Evolutionary conservation across 106 monocot genomes (phyloP).

Genomic region (Platanthera guangdongensis): DNA sequence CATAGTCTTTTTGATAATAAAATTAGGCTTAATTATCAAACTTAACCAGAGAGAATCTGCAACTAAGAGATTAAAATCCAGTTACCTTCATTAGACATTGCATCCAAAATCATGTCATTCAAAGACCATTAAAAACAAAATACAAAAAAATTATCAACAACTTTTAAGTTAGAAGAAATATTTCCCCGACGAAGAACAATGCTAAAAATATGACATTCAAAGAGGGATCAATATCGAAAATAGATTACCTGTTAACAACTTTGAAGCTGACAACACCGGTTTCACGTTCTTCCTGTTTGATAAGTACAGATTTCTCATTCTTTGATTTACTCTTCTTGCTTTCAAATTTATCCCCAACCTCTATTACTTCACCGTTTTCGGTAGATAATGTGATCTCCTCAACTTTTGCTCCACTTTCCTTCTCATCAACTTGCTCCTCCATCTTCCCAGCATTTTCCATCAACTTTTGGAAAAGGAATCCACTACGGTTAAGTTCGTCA

Average conservation of each 20-base stretch:
- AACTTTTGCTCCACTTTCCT: conserved; percentile 21
- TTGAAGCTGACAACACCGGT: conserved; percentile 81
- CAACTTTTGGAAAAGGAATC: conserved; percentile 74
- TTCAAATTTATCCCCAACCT: conserved; percentile 19
- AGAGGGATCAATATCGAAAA: background rate
- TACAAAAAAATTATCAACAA: background rate
- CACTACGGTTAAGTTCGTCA: conserved; percentile 71
- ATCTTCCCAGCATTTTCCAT: conserved; percentile 99
- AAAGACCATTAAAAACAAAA: background rate
- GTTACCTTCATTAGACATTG: background rate
- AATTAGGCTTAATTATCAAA: conserved; percentile 2
- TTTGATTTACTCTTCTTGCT: conserved; percentile 36
- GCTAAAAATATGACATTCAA: no score
- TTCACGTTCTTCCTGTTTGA: conserved; percentile 93
- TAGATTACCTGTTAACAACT: conserved; percentile 55
- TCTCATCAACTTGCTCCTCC: conserved; percentile 75
- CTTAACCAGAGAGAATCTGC: background rate
- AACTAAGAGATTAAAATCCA: background rate
- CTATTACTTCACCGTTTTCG: conserved; percentile 33
- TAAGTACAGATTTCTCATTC: conserved; percentile 68
- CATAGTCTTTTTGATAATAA: background rate
- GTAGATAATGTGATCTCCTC: conserved; percentile 18
- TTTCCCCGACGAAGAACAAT: no score
- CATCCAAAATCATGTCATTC: background rate
- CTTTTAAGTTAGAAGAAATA: no score